Percentiles rank a stretch among this genome's conserved stretches.
Conservation (phyloP, 2,329 filamentous ascomycete genomes). For the Escovopsis sp. region DNA sequence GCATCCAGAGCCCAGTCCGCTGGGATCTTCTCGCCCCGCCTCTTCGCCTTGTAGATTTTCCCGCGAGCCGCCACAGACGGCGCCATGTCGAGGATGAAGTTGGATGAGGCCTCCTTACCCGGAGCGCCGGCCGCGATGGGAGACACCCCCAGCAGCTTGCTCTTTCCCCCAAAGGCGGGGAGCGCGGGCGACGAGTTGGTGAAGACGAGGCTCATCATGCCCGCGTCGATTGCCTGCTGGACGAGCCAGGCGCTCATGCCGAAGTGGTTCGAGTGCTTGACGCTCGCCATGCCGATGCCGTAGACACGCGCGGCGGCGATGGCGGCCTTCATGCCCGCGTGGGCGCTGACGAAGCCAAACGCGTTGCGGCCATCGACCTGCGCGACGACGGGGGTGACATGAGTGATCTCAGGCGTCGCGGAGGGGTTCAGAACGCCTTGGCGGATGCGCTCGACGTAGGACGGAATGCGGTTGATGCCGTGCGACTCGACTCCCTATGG, state of each 20-base stretch:
- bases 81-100: slow-evolving; percentile 64
- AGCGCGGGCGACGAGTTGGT: slow-evolving; percentile 60
- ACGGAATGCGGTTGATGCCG: slow-evolving; percentile 61
- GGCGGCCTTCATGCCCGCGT: slow-evolving; percentile 49
- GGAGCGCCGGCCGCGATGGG: slow-evolving; percentile 67
- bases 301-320: slow-evolving; percentile 48
- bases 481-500: slow-evolving; percentile 56
- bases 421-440: slow-evolving; percentile 50
- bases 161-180: slow-evolving; percentile 53
- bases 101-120: slow-evolving; percentile 32
- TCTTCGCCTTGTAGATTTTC: slow-evolving; percentile 56
- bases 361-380: slow-evolving; percentile 54
- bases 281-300: slow-evolving; percentile 61
- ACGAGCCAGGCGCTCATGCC: slow-evolving; percentile 75
- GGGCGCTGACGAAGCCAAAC: slow-evolving; percentile 61
- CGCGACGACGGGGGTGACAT: slow-evolving; percentile 56
- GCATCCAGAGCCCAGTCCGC: slow-evolving; percentile 60
- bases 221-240: slow-evolving; percentile 58
- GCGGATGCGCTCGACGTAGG: slow-evolving; percentile 60
- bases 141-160: slow-evolving; percentile 57
- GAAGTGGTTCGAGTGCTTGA: slow-evolving; percentile 70
- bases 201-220: slow-evolving; percentile 56
- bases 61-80: slow-evolving; percentile 55
- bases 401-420: slow-evolving; percentile 41
- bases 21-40: slow-evolving; percentile 55